These are phyloP conservation scores for Venturia effusa DNA, from an alignment of 2,329 filamentous ascomycete species.

Conservation along the genomic window DNA sequence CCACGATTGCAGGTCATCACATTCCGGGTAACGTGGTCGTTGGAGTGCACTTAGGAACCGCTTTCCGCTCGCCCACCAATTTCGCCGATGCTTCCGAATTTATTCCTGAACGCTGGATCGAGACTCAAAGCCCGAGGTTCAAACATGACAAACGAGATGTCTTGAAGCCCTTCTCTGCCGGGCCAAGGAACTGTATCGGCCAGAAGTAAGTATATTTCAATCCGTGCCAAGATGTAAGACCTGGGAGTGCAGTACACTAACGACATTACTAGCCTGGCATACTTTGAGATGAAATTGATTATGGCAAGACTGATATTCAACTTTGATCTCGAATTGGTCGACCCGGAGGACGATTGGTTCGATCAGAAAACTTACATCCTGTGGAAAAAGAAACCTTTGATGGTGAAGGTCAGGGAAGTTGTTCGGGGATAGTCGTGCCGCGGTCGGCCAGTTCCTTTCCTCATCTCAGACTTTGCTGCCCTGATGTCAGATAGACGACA, in stretches of 20 bases:
- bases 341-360: background rate
- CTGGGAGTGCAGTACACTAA: too few relatives aligned
- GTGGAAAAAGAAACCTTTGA: background rate
- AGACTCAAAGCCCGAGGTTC: background rate
- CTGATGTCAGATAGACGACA: background rate
- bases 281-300: background rate
- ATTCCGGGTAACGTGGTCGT: slow-evolving; percentile 14
- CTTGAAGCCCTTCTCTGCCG: background rate
- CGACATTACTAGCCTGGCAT: too few relatives aligned
- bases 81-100: background rate
- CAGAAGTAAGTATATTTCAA: too few relatives aligned
- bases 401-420: background rate
- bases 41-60: background rate
- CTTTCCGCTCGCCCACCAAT: background rate
- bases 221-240: too few relatives aligned
- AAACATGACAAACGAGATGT: background rate
- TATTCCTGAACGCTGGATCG: background rate
- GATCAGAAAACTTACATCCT: background rate
- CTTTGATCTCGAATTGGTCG: background rate
- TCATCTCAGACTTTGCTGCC: too few relatives aligned
- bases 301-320: background rate
- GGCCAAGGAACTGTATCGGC: background rate
- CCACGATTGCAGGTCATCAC: slow-evolving; percentile 19
- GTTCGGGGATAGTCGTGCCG: too few relatives aligned
- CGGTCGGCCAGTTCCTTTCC: too few relatives aligned